Evolutionary conservation across 179 eudicot genomes (phyloP), one percentile per base, ranked within the genome.

Genomic region (Carnegiea gigantea): DNA sequence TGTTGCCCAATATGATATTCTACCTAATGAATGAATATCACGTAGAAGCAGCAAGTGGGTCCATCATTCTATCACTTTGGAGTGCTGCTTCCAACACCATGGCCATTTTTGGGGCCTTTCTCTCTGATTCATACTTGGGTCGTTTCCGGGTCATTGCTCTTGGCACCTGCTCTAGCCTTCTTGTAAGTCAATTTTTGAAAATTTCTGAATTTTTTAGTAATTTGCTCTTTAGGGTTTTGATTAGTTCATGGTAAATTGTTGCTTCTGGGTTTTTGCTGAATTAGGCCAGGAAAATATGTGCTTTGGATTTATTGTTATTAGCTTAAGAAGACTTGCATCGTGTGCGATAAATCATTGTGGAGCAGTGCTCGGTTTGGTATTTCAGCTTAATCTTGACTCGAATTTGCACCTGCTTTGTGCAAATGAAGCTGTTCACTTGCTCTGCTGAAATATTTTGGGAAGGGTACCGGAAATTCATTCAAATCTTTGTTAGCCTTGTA

Each of bases 61-160:
- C 89, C 2, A 80, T 65, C 4, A 24, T 86, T 51, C 51, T 88
- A 13, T 83, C 82, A 23, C 73, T 84, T 1, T 87, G 87, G 86
- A 79, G 83, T 20, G 85, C 86, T 28, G 21, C 81, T 72, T 87
- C 87, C 8, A 88, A 88, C 82, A 75, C 68, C 24, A 38, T 88
- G 67, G 80, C 87, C 71, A 78, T 89, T 80, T 78, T 86, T 75
- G 90, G 92, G 53, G 90, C 87, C 13, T 78, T 78, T 73, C 43
- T 89, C 13, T 82, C 90, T 13, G 90, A 89, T 86, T 83, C 92
- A 71, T 89, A 85, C 77, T 80, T 85, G 82, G 92, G 92, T 70
- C 89, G 92, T 18, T 89, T 88, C 18, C 82, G 87, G 79, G 90
- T 88, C 74, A 84, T 84, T 62, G 83, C 86, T 80, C 28, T 84